A percentile compares a stretch with the other conserved stretches of the same genome.
phyloP scores from a whole-genome alignment of 768 basidiomycete species.

The Cantharellus cinnabarinus region DNA sequence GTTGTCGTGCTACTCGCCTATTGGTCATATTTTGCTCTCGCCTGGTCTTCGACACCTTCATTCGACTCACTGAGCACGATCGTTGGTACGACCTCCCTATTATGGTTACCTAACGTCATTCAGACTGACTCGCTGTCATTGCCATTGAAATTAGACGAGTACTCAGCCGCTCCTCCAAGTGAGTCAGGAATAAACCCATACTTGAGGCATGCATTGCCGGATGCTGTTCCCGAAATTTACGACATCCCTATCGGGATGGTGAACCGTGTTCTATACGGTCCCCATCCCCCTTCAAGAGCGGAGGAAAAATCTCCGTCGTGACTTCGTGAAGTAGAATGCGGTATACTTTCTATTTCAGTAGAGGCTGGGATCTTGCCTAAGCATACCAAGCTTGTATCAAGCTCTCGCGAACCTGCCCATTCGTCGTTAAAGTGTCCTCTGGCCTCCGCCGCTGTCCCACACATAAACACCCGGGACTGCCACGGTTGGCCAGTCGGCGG shows the following conservation, averaged over 20 bases:
- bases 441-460: too few species aligned
- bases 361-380: too few species aligned
- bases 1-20: constrained; percentile 56
- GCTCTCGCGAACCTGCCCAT: too few species aligned
- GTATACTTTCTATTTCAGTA: too few species aligned
- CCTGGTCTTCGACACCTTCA: constrained; percentile 46
- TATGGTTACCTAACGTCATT: background rate
- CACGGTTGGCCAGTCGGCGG: too few species aligned
- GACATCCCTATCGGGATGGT: constrained; percentile 70
- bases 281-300: too few species aligned
- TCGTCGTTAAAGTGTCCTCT: too few species aligned
- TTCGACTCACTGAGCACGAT: constrained; percentile 49
- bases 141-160: constrained; percentile 26
- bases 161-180: constrained; percentile 12
- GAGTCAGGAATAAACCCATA: constrained; percentile 23
- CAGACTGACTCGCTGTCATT: background rate
- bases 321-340: too few species aligned
- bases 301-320: too few species aligned
- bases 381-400: too few species aligned
- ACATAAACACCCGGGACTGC: too few species aligned
- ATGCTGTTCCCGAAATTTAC: constrained; percentile 43
- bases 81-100: constrained; percentile 28
- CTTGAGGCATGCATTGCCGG: constrained; percentile 24
- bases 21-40: constrained; percentile 54
- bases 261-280: constrained; percentile 30